These are phyloP conservation scores for Aspergillus wentii DNA, from an alignment of 495 filamentous ascomycete species.

Conservation along the genomic window DNA sequence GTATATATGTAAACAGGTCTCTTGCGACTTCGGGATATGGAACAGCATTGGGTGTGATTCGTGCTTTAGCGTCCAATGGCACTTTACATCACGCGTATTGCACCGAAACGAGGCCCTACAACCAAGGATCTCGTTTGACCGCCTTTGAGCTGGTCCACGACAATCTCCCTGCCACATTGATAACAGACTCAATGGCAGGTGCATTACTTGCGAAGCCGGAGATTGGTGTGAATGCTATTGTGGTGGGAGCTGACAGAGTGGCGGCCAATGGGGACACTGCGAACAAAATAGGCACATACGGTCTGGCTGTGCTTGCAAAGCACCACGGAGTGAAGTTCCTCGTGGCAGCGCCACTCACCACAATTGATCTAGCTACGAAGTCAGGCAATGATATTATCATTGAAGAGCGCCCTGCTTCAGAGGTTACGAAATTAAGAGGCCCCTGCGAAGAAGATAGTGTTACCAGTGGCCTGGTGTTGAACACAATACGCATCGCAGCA, in stretches of 20 bases:
- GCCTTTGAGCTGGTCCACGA: constrained; percentile 95
- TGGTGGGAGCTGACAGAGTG: constrained; percentile 93
- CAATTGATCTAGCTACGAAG: constrained; percentile 77
- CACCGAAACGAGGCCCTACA: constrained; percentile 96
- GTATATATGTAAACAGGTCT: constrained; percentile 47
- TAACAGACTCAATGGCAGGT: constrained; percentile 96
- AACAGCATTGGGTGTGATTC: constrained; percentile 90
- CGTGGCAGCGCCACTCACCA: constrained; percentile 90
- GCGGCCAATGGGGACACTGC: constrained; percentile 96
- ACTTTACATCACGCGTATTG: constrained; percentile 79
- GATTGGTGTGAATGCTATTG: constrained; percentile 69
- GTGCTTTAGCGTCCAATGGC: constrained; percentile 63
- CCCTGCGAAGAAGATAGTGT: constrained; percentile 48
- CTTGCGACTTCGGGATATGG: constrained; percentile 95
- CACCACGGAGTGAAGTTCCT: constrained; percentile 90
- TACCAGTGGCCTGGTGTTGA: constrained; percentile 49
- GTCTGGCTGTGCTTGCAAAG: constrained; percentile 77
- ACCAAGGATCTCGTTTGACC: constrained; percentile 92
- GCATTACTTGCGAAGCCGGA: constrained; percentile 64
- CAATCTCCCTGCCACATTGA: constrained; percentile 82
- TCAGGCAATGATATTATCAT: constrained; percentile 77
- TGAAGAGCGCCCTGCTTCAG: constrained; percentile 73
- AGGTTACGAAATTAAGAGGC: constrained; percentile 78
- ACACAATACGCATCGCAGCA: constrained; percentile 75
- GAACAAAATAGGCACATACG: constrained; percentile 98